Conservation (phyloP, 805 yeast species). For the Candida suzukii region DNA sequence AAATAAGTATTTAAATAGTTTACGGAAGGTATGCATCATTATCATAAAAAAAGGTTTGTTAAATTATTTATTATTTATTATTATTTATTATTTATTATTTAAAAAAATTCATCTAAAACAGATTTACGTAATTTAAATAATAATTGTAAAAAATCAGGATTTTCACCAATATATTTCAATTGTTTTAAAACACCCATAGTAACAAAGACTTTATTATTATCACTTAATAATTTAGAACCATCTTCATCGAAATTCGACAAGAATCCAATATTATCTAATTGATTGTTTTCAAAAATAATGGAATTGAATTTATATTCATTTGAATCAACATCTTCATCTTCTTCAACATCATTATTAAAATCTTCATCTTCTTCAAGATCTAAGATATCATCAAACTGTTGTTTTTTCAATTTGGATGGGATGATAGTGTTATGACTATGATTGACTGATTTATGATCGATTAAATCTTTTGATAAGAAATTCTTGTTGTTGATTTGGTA, state of each 20-base stretch:
- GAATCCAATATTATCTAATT: no score
- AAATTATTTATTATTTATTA: no score
- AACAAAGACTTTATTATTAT: background rate
- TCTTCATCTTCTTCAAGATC: background rate
- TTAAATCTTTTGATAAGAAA: background rate
- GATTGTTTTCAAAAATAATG: no score
- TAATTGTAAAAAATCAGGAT: background rate
- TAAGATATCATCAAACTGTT: no score
- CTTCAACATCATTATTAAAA: background rate
- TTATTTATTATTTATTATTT: no score
- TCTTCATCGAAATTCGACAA: no score
- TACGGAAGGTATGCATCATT: no score
- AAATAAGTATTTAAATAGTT: background rate
- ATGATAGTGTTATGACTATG: no score
- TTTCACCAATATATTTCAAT: background rate
- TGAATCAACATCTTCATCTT: background rate
- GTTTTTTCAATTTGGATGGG: no score
- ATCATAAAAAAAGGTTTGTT: background rate
- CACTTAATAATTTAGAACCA: background rate
- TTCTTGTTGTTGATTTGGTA: background rate
- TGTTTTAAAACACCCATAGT: background rate
- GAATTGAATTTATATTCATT: no score
- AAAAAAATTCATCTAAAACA: background rate
- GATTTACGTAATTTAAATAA: background rate
- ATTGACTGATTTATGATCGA: background rate